Base-by-base conservation (phyloP, 768 basidiomycete species). In the Tulasnella sp. region DNA sequence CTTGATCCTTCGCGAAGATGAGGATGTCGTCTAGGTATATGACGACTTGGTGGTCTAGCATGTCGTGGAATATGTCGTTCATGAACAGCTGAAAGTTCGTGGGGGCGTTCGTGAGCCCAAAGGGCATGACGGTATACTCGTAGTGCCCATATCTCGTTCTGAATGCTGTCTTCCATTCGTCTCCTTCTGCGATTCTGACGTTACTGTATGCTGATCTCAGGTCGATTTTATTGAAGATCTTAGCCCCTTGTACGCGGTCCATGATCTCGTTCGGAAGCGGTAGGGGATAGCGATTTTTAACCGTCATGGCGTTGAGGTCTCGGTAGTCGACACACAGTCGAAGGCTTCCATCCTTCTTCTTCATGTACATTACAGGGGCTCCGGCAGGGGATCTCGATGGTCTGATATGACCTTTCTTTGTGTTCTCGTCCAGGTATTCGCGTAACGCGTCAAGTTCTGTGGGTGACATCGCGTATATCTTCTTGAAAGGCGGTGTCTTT, bases 121-220 rank as follows among this genome's bases (percentile, higher is more conserved):
- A 66, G 1, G 66, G 64, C 65, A 68, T 67, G 0, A 64, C 61
- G 8, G 17, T 12, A 43, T 48, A 65, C 57, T 68, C 60, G 31
- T 55, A 67, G 19, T 60, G 59, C 0, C 67, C 64, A 22, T 48
- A 62, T 2, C 64, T 63, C 2, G 68, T 71, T 1, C 45, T 41
- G 42, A 73, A 74, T 0, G 70, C 71, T 0, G 68, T 73, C 21
- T 73, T 71, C 67, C 65, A 68, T 53, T 69, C 64, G 51, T 70
- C 56, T 0, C 65, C 70, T 31, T 60, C 41, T 0, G 29, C 57
- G 29, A 70, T 66, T 11, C 65, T 31, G 5, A 69, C 51, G 8
- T 64, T 63, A 59, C 67, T 63, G 54, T 63, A 68, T 0, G 59
- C 68, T 3, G 53, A 43, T 7, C 60, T 59, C 5, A 68, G 62